Base-by-base conservation (phyloP, 2,329 filamentous ascomycete species). In the Paecilomyces sp. region DNA sequence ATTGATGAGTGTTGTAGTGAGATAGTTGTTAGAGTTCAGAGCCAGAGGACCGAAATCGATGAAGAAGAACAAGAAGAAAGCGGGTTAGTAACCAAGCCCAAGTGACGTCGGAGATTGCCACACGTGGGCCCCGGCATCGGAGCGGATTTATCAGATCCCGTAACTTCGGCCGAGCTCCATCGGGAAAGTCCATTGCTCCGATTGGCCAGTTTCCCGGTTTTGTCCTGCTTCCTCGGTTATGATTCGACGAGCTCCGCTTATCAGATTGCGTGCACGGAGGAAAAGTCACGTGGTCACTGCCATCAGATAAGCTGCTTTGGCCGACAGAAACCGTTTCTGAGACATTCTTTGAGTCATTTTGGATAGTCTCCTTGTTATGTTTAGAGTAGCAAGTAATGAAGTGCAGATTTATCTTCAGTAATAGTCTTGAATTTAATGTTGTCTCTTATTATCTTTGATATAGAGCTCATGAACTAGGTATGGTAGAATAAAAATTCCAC, bases 41-140 rank as follows among this genome's bases (percentile, higher is more conserved):
- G 7, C 8, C 6, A 47, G n/a, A 47, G n/a, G n/a, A 9, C 41
- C 41, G 41, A 18, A 47, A 18, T 41, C n/a, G 5, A 66, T 63
- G 64, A 61, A 60, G 62, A 62, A 62, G 60, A 65, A 61, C n/a
- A 62, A 63, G 62, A 64, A 68, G 61, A 54, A 55, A 4, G 15
- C 41, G 41, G n/a, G 41, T 47, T 47, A 47, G 41, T 47, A 47
- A 47, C 41, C 41, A 47, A 47, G 41, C n/a, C 41, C 41, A 47
- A 47, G 41, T 47, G 41, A 47, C 41, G 41, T 47, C 41, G 41
- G 41, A 47, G 41, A 47, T 47, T 47, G 41, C 41, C 41, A 47
- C 41, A 47, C 41, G 36, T 47, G 36, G 36, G 36, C 15, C 36
- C 36, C 41, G 41, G 41, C 41, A 47, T 47, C 41, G 41, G 41